Conservation (phyloP, 2,329 filamentous ascomycete species). For the Paracoccidioides lutzii region DNA sequence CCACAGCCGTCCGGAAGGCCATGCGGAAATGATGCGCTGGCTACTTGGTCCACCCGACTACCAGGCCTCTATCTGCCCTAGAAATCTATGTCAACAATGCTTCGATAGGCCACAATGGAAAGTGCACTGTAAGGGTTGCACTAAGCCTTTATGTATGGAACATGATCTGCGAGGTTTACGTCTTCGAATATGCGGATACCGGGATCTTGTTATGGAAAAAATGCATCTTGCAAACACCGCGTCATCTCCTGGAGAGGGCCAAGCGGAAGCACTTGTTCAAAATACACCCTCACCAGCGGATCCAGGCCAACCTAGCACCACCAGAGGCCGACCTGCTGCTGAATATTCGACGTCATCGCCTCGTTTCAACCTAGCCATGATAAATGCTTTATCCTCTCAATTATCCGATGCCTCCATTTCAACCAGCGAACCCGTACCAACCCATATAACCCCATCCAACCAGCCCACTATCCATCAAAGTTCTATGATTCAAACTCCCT, state of each 20-base stretch:
- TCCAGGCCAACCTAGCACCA: background rate
- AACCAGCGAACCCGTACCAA: background rate
- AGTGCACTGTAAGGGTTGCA: conserved; percentile 45
- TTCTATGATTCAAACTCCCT: conserved; percentile 26
- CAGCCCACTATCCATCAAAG: conserved; percentile 13
- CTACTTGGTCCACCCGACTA: conserved; percentile 36
- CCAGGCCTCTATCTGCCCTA: conserved; percentile 38
- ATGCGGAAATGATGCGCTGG: conserved; percentile 34
- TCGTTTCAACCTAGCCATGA: conserved; percentile 11
- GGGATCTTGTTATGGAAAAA: conserved; percentile 42
- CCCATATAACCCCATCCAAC: background rate
- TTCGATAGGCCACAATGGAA: conserved; percentile 47
- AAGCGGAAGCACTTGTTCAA: background rate
- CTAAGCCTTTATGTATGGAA: conserved; percentile 45
- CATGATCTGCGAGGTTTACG: conserved; percentile 46
- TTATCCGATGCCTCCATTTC: background rate
- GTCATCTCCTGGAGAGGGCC: background rate
- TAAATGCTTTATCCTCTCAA: conserved; percentile 21
- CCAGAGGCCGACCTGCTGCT: conserved; percentile 4
- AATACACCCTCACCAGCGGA: background rate
- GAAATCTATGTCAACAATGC: conserved; percentile 46
- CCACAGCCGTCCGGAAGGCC: conserved; percentile 27
- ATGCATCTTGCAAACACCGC: conserved; percentile 24
- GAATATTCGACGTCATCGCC: conserved; percentile 3
- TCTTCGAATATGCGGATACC: conserved; percentile 44